Percentiles rank a stretch among this genome's conserved stretches.
Conservation (phyloP, 2,329 filamentous ascomycete genomes). For the Cercospora beticola region DNA sequence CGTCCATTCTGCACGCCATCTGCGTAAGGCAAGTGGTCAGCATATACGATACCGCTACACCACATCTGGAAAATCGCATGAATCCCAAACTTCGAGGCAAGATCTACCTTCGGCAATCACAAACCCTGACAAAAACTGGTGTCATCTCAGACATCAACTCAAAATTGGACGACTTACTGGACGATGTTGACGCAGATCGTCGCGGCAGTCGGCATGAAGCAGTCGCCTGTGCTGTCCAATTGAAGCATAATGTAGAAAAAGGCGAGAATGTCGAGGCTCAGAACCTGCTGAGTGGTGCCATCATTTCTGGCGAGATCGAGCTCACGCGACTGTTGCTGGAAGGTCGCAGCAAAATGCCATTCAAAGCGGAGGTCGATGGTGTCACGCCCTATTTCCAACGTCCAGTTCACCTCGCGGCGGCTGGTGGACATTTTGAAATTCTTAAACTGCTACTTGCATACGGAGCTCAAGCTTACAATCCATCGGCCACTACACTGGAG, state of each 20-base stretch:
- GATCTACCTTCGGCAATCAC: not conserved
- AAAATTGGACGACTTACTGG: not conserved
- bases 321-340: not conserved
- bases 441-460: not conserved
- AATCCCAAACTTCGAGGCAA: not conserved
- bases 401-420: conserved; percentile 6
- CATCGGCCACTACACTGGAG: no score
- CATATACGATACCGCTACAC: conserved; percentile 3
- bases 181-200: not conserved
- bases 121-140: not conserved
- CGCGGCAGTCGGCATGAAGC: not conserved
- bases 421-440: conserved; percentile 2
- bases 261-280: not conserved
- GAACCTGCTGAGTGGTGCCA: conserved; percentile 10
- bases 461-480: not conserved
- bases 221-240: not conserved
- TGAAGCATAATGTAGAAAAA: not conserved
- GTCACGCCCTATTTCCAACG: conserved; percentile 4
- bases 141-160: not conserved
- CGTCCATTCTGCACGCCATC: conserved; percentile 10
- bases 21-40: conserved; percentile 9
- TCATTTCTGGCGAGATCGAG: not conserved
- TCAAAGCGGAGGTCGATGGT: not conserved
- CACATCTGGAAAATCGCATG: not conserved
- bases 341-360: no score